Base-by-base conservation (phyloP, 164 flowering plant genomes). In the Vitis vinifera region DNA sequence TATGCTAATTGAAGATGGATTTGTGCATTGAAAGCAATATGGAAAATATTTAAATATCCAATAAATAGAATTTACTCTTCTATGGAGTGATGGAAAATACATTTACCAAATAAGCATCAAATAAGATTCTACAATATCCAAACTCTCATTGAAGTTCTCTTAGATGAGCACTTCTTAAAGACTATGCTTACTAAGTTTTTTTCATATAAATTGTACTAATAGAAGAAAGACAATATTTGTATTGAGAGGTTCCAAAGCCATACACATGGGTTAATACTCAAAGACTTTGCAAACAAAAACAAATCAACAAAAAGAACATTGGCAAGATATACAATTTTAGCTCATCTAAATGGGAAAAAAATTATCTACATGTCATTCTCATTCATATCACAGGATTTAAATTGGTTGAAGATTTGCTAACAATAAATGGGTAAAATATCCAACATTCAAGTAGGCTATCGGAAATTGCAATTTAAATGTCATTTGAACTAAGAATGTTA, bases 131-230 rank as follows among this genome's bases (percentile, higher is more conserved):
- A 14, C 7, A 13, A 2, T 12, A 0, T 48, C 19, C 31, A 49
- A 29, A 58, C 12, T 8, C 8, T 68, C 2, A 12, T 1, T 2
- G 47, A 68, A 44, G 13, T 68, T 47, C 23, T 68, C 17, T 7
- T 10, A 9, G 55, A 68, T 59, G 63, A 37, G 9, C 2, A 16
- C 10, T 17, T 31, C 27, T 49, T 55, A 37, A 29, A 19, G 15
- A 68, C 71, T 5, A 68, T 68, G 71, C 30, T 68, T 44, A 68
- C 71, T 15, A 55, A 58, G 9, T 68, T 56, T 31, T 55, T 68
- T 13, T 14, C 10, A 19, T 1, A 31, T 16, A 19, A 68, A 68
- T 17, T 2, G 49, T 1, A 6, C 4, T 59, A 55, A 58, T 10
- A 44, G 12, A 44, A 58, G 51, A 50, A 4, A 15, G 7, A 3